Base-by-base conservation (phyloP, 2,329 filamentous ascomycete species). In the Aspergillus latus region DNA sequence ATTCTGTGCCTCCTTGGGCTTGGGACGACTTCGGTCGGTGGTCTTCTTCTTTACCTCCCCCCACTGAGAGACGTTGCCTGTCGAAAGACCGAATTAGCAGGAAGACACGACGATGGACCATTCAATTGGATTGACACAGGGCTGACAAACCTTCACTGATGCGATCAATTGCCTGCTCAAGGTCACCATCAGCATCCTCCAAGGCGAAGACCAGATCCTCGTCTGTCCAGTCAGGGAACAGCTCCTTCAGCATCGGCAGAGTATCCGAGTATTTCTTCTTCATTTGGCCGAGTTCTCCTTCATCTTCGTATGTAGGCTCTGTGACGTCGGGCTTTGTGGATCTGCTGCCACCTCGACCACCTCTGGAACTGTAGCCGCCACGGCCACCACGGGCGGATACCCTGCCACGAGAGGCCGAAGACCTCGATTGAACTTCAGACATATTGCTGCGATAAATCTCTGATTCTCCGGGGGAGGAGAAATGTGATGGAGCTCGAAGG, bases 211-310 rank as follows among this genome's bases (percentile, higher is more conserved):
- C 86, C 62, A 97, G 85, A 74, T 97, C 93, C 74, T 92, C 90
- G 70, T 96, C 90, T 66, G 92, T 93, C 94, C 93, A 97, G 76
- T 92, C 88, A 58, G 90, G 86, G 80, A 96, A 97, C 80, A 97
- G 87, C 75, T 96, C 92, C 79, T 90, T 92, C 73, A 99, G 87
- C 68, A 88, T 86, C 60, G 82, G 81, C 67, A 96, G 84, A 78
- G 93, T 90, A 69, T 80, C 80, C 69, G 88, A 84, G 73, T 96
- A 94, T 74, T 90, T 87, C 81, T 90, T 92, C 84, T 95, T 95
- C 72, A 97, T 86, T 77, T 95, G 86, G 71, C 88, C 90, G 64
- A 97, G 84, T 76, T 97, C 92, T 74, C 90, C 89, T 74, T 96
- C 88, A 69, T 97, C 92, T 71, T 88, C 85, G 62, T 88, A 83